These are phyloP conservation scores for Volvox reticuliferus DNA, from an alignment of 139 green algal species.

Conservation along the genomic window DNA sequence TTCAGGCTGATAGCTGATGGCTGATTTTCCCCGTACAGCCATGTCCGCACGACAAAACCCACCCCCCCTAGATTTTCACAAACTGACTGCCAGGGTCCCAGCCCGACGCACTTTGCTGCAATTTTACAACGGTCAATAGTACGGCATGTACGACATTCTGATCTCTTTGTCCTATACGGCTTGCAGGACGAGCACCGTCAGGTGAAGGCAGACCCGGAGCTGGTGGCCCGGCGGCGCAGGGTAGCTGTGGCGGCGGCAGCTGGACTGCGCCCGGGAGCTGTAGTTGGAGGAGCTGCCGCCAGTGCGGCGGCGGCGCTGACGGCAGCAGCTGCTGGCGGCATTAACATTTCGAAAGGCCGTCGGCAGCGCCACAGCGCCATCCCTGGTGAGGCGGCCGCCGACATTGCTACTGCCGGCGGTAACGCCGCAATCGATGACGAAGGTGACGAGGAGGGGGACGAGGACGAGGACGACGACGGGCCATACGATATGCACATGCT, in stretches of 20 bases:
- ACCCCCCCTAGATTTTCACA: background rate
- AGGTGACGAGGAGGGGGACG: background rate
- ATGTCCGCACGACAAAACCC: background rate
- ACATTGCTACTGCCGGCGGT: background rate
- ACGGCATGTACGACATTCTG: no score
- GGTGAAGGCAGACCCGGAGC: slow-evolving; percentile 10
- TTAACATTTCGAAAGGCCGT: background rate
- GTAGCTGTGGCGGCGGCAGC: background rate
- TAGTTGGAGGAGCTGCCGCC: background rate
- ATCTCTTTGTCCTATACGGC: no score
- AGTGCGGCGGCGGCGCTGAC: background rate
- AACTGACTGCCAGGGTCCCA: no score
- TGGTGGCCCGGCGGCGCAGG: background rate
- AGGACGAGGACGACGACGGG: slow-evolving; percentile 31
- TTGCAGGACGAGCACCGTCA: slow-evolving; percentile 29
- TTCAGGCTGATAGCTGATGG: no score
- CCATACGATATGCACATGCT: slow-evolving; percentile 44
- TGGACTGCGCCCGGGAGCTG: background rate
- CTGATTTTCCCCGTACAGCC: background rate
- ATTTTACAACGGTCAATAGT: no score
- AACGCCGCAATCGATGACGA: background rate
- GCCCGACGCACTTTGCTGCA: no score
- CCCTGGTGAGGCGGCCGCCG: background rate
- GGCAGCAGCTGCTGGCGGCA: background rate
- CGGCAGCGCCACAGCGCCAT: background rate